Conservation (phyloP, 2,329 filamentous ascomycete genomes). For the Ophiocordyceps camponoti-rufipedis region DNA sequence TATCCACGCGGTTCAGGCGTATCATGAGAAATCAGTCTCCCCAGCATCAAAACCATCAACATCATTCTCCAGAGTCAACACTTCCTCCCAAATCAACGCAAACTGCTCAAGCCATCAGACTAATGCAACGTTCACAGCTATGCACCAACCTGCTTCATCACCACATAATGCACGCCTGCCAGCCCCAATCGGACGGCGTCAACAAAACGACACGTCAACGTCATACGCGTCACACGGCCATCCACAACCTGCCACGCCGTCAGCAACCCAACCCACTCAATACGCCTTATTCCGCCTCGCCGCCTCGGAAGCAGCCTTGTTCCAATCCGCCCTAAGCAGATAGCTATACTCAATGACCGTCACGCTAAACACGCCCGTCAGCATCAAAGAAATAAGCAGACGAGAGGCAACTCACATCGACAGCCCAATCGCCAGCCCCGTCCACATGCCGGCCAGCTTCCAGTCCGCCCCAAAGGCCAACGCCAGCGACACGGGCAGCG, state of each 20-base stretch:
- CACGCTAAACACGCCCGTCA: neutral
- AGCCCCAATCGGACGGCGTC: no score
- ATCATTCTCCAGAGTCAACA: no score
- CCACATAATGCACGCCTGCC: no score
- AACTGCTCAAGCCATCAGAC: no score
- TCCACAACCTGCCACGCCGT: neutral
- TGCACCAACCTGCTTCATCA: no score
- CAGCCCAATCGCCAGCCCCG: conserved; percentile 57
- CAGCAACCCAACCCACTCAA: neutral
- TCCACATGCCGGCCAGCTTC: conserved; percentile 66
- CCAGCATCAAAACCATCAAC: no score
- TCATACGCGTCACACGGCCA: no score
- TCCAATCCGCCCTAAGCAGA: conserved; percentile 26
- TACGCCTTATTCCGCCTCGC: conserved; percentile 19
- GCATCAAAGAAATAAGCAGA: neutral
- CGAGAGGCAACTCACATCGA: conserved; percentile 25
- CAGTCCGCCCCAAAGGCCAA: conserved; percentile 57
- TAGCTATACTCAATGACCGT: conserved; percentile 26
- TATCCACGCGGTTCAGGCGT: no score
- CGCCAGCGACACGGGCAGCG: conserved; percentile 63
- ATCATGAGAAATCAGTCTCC: no score
- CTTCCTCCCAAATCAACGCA: no score
- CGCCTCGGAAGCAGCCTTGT: conserved; percentile 25
- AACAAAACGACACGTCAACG: no score
- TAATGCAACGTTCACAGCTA: no score